Percentiles rank a stretch among this genome's conserved stretches.
Conservation (phyloP, 1,139 yeast genomes). For the Suhomyces kunorum region DNA sequence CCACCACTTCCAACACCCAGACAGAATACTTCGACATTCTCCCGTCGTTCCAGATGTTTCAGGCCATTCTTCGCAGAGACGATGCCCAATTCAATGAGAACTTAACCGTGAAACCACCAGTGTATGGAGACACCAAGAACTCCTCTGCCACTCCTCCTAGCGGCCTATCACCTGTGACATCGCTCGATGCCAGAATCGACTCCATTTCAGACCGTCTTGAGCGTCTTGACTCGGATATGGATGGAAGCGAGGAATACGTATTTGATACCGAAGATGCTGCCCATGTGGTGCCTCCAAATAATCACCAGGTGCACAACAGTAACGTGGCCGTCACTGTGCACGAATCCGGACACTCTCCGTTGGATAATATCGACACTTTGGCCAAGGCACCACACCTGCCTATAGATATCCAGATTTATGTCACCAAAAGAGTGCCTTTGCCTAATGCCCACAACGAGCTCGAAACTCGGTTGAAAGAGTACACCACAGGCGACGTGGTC, state of each 20-base stretch:
- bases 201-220: conserved; percentile 18
- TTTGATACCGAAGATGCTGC: conserved; percentile 21
- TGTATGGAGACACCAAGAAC: conserved; percentile 37
- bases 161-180: conserved; percentile 20
- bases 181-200: conserved; percentile 3
- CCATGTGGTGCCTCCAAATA: conserved; percentile 10
- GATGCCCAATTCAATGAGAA: conserved; percentile 46
- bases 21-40: conserved; percentile 55
- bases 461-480: conserved; percentile 48
- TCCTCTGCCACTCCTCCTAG: conserved; percentile 32
- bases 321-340: conserved; percentile 24
- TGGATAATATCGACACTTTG: conserved; percentile 47
- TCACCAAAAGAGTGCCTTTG: conserved; percentile 43
- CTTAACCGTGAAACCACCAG: conserved; percentile 40
- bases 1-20: conserved; percentile 31
- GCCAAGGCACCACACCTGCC: conserved; percentile 40
- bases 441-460: conserved; percentile 38
- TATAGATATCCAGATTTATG: conserved; percentile 44
- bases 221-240: conserved; percentile 9
- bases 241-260: conserved; percentile 19
- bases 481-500: conserved; percentile 36
- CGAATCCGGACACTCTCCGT: conserved; percentile 44
- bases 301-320: conserved; percentile 19
- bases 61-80: conserved; percentile 52
- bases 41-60: conserved; percentile 67